Evolutionary conservation across 2,329 filamentous ascomycete genomes (phyloP).

Genomic region (Botrytis cinerea): DNA sequence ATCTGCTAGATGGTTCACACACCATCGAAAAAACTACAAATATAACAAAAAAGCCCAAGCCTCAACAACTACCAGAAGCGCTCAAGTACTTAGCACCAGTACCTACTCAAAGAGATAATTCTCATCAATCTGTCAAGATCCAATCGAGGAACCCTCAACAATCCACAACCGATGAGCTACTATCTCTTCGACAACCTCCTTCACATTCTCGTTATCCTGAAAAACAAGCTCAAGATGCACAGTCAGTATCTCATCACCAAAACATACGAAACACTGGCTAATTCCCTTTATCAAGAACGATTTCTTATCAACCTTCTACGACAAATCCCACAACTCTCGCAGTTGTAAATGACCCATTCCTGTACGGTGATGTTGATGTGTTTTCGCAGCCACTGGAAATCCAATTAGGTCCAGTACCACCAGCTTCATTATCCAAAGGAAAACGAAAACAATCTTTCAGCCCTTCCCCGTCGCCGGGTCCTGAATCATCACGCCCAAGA

Average conservation of each 20-base stretch:
- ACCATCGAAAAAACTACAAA: neutral
- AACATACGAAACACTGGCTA: neutral
- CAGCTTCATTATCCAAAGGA: neutral
- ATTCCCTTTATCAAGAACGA: neutral
- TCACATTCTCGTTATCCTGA: neutral
- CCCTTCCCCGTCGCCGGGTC: slow-evolving; percentile 9
- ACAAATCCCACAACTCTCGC: neutral
- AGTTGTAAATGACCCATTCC: slow-evolving; percentile 5
- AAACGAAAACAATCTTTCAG: slow-evolving; percentile 21
- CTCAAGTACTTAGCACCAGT: slow-evolving; percentile 22
- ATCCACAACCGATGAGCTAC: neutral
- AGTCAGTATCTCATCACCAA: slow-evolving; percentile 15
- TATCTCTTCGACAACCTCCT: slow-evolving; percentile 2
- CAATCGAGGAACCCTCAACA: neutral
- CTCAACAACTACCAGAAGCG: slow-evolving; percentile 20
- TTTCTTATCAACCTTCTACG: neutral
- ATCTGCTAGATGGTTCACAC: slow-evolving; percentile 15
- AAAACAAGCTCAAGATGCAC: slow-evolving; percentile 5
- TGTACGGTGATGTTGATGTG: slow-evolving; percentile 11
- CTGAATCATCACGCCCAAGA: slow-evolving; percentile 1
- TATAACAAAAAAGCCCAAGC: neutral
- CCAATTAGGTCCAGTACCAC: neutral
- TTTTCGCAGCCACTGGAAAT: slow-evolving; percentile 15
- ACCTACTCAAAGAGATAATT: neutral
- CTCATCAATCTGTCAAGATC: neutral